These are phyloP conservation scores for Saturnispora quitensis DNA, from an alignment of 805 yeast species.

Conservation along the genomic window DNA sequence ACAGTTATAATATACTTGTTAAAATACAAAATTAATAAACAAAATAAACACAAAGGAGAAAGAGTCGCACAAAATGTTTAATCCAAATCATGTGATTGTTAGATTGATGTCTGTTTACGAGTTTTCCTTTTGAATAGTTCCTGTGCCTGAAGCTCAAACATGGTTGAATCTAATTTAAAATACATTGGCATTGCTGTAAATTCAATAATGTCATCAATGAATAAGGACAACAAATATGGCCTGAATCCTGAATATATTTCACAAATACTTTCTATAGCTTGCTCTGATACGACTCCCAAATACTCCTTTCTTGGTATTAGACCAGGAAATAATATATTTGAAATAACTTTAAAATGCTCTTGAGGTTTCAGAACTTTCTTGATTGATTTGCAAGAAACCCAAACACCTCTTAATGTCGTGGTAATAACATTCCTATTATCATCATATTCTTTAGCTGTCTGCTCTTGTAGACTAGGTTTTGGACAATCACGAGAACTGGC, in stretches of 20 bases:
- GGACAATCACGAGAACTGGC: background rate
- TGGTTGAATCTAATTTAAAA: constrained; percentile 17
- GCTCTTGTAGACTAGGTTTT: background rate
- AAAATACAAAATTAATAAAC: constrained; percentile 1
- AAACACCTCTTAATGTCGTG: constrained; percentile 11
- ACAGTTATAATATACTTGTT: background rate
- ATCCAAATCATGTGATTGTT: background rate
- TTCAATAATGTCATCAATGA: constrained; percentile 14
- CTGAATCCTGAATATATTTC: constrained; percentile 15
- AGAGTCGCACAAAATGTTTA: background rate
- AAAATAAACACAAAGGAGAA: background rate
- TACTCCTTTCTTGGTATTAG: constrained; percentile 7
- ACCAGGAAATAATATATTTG: constrained; percentile 15
- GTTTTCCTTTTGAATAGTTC: constrained; percentile 9
- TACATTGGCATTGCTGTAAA: constrained; percentile 17
- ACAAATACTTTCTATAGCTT: constrained; percentile 6
- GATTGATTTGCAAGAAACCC: constrained; percentile 9
- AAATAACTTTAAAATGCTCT: constrained; percentile 13
- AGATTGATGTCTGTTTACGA: background rate
- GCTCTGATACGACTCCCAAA: background rate
- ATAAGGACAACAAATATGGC: constrained; percentile 16
- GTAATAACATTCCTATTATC: constrained; percentile 5
- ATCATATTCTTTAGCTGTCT: background rate
- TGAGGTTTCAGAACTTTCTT: constrained; percentile 12
- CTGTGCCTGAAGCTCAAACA: constrained; percentile 19